phyloP scores from a whole-genome alignment of 1,284 basidiomycete genomes.

The Puccinia polysora region DNA sequence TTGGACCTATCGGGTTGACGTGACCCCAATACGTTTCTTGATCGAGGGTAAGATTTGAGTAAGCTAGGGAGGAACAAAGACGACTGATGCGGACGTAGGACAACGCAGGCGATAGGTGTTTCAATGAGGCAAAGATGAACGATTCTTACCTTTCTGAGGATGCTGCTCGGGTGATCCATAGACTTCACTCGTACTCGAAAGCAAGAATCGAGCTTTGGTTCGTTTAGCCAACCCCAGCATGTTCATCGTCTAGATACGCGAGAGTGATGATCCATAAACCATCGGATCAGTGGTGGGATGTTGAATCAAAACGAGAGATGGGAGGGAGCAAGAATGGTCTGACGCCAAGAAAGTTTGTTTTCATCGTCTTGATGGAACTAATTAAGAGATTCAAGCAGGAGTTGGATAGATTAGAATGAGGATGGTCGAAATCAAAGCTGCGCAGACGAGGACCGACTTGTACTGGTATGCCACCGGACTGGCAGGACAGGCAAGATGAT shows the following conservation, averaged over 20 bases:
- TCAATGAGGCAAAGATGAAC: too few species aligned
- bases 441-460: too few species aligned
- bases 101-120: too few species aligned
- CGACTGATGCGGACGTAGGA: too few species aligned
- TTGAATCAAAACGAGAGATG: not conserved
- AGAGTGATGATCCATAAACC: too few species aligned
- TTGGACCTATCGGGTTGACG: slow-evolving; percentile 93
- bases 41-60: not conserved
- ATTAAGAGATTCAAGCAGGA: too few species aligned
- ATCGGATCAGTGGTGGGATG: too few species aligned
- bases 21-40: slow-evolving; percentile 73
- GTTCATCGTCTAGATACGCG: slow-evolving; percentile 62
- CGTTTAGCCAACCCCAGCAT: slow-evolving; percentile 98
- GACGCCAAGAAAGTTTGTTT: slow-evolving; percentile 92
- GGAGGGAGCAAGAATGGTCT: slow-evolving; percentile 3
- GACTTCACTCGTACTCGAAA: slow-evolving; percentile 77
- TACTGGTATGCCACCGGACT: slow-evolving; percentile 61
- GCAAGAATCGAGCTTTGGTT: slow-evolving; percentile 91
- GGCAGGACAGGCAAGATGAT: slow-evolving; percentile 91
- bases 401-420: too few species aligned
- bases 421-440: too few species aligned
- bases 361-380: slow-evolving; percentile 83
- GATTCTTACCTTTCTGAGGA: slow-evolving; percentile 71
- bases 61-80: not conserved
- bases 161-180: slow-evolving; percentile 60